Evolutionary conservation across 345 rosid genomes (phyloP), one percentile per base, ranked within the genome.

Genomic region (Eutrema heterophyllum): DNA sequence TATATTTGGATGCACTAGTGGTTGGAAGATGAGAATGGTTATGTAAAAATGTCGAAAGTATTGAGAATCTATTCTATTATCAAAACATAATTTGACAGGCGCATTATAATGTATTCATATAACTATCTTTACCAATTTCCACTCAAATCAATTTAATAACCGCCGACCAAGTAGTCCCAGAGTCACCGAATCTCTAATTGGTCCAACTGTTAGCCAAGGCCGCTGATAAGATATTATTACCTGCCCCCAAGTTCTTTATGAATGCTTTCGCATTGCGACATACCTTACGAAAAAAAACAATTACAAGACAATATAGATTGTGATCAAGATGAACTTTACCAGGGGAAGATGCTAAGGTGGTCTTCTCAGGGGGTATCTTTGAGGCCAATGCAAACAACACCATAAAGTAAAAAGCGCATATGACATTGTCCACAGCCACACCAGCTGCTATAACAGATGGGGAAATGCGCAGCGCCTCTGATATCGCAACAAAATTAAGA

Each of bases 381-480:
- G 92, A 85, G 63, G 96, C 91, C 63, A 89, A 81, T 11, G 86
- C 86, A 78, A 90, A 93, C 75, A 90, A 73, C 8, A 78, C 51
- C 86, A 86, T 81, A 56, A 90, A 90, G 79, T 89, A 75, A 4
- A 83, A 53, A 7, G 87, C 96, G 16, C 90, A 86, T 46, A 90
- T 85, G 60, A 89, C 96, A 75, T 89, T 93, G 68, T 93, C 97
- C 0, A 85, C 92, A 18, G 98, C 94, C 9, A 93, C 84, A 49
- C 96, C 96, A 0, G 91, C 97, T 39, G 96, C 92, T 71, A 93
- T 29, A 64, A 89, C 96, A 13, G 92, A 89, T 32, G 98, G 88
- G 74, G 96, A 84, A 70, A 85, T 82, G 15, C 75, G 75, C 15
- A 93, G 86, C 58, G 94, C 98, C 74, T 93, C 88, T 26, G 94